Conservation (phyloP, 371 early-diverging fungal species). For the Apophysomyces elegans region DNA sequence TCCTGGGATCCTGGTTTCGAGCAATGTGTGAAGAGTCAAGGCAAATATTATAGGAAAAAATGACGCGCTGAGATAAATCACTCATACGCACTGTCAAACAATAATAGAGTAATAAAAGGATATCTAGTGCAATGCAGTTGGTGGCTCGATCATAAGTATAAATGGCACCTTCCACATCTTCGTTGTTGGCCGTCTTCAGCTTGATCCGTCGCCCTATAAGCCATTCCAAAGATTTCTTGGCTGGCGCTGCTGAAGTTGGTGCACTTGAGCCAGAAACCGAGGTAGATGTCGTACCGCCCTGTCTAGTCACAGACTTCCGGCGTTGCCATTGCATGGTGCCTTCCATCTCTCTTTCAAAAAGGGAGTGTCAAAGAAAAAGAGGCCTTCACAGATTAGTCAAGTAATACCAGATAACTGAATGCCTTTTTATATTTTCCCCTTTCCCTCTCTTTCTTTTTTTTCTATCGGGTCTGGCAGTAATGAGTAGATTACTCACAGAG, state of each 20-base stretch:
- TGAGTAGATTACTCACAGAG: no score
- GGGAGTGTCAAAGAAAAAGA: no score
- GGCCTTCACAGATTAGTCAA: no score
- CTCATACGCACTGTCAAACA: background rate
- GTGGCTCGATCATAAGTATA: conserved; percentile 66
- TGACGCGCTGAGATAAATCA: background rate
- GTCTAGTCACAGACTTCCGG: conserved; percentile 17
- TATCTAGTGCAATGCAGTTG: conserved; percentile 72
- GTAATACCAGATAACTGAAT: no score
- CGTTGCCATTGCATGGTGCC: conserved; percentile 17
- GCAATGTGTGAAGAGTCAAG: conserved; percentile 13
- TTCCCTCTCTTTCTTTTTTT: no score
- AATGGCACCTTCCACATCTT: conserved; percentile 63
- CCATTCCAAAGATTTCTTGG: conserved; percentile 27
- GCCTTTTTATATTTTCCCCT: no score
- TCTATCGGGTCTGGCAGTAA: no score
- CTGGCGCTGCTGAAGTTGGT: conserved; percentile 6
- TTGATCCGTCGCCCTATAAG: conserved; percentile 56
- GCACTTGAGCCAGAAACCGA: conserved; percentile 5
- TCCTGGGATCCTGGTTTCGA: conserved; percentile 15
- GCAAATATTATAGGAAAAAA: background rate
- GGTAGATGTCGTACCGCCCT: conserved; percentile 1
- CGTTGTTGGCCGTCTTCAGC: conserved; percentile 58
- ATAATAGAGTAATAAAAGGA: conserved; percentile 34
- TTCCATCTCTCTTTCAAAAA: conserved; percentile 9